Base-by-base conservation (phyloP, 345 rosid genomes). In the Aquilaria malaccensis region DNA sequence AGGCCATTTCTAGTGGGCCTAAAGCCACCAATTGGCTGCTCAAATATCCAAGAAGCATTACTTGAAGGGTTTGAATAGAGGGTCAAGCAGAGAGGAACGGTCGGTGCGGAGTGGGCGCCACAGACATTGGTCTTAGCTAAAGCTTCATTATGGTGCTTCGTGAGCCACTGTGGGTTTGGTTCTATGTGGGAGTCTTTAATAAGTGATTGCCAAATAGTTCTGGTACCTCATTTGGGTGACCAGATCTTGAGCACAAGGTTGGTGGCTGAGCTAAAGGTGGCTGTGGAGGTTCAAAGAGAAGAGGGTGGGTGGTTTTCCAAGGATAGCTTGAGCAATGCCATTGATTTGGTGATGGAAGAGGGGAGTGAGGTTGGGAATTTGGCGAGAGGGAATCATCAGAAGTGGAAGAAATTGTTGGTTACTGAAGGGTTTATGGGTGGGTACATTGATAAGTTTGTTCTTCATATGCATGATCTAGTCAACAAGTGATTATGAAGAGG, bases 141-240 rank as follows among this genome's bases (percentile, higher is more conserved):
- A 70, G 71, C 72, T 0, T 75, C 91, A 0, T 77, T 85, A 0
- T 91, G 96, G n/a, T 85, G 89, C 63, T 83, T 88, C 32, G 91
- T 88, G 65, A 83, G 59, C 64, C 95, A 85, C 50, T 77, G 91
- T 33, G 95, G 95, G 72, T 85, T 75, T 48, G 84, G 91, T 9
- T 83, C 91, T 0, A 81, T 83, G 91, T 88, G 87, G 89, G 96
- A 88, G 59, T 72, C 89, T 2, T 70, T 87, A 58, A 52, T 78
- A 77, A 72, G 78, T 50, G 76, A 83, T 46, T 83, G 89, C 59
- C 91, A 85, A 62, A 71, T 83, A 9, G 89, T 83, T 51, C 47
- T 78, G 67, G 76, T 81, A 13, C 91, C 95, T 0, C 81, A 81
- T 37, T 60, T 77, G 54, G 83, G 80, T 10, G 91, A 87, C 58